Evolutionary conservation across 1,284 basidiomycete species (phyloP), one percentile per base, ranked within the genome.

Genomic region (Dichomitus squalens): DNA sequence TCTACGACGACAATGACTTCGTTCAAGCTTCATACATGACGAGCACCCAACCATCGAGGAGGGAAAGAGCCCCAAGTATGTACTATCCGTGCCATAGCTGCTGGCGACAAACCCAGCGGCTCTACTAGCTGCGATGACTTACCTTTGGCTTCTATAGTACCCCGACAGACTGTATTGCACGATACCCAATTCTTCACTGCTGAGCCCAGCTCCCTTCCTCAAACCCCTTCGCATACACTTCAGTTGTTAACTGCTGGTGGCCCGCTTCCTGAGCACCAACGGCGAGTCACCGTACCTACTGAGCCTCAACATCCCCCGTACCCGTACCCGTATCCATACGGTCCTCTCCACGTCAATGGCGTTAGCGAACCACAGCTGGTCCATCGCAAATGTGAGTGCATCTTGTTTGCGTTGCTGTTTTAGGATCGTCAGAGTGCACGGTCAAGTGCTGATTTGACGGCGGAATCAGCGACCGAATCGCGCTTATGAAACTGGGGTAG

Each of bases 151-250:
- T 5, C 29, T 35, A 12, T 29, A 55, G 53, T 50, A 7, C 27
- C 50, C 2, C 49, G 50, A 4, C 35, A n/a, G n/a, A 57, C 55
- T 2, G 49, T 58, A 16, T 23, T 58, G 14, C 51, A 35, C 16
- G 56, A 58, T 4, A 53, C 35, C 18, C 39, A 27, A 12, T n/a
- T 49, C 34, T 50, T 58, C n/a, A 53, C 52, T 20, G 56, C 53
- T 8, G 56, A 58, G 31, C 56, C 56, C 0, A 9, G 3, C 29
- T 41, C 56, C 21, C 18, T 58, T 14, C 51, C 46, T 4, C 33
- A 18, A 0, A 31, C 46, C n/a, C 47, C 47, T 7, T 21, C 47
- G 2, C 44, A 48, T 31, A 43, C 55, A 3, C 6, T 44, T 1
- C 47, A 53, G 4, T 46, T 58, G 21, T 9, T 52, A 4, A 48